Evolutionary conservation across 2,329 filamentous ascomycete genomes (phyloP).

Genomic region (Thielaviopsis punctulata): DNA sequence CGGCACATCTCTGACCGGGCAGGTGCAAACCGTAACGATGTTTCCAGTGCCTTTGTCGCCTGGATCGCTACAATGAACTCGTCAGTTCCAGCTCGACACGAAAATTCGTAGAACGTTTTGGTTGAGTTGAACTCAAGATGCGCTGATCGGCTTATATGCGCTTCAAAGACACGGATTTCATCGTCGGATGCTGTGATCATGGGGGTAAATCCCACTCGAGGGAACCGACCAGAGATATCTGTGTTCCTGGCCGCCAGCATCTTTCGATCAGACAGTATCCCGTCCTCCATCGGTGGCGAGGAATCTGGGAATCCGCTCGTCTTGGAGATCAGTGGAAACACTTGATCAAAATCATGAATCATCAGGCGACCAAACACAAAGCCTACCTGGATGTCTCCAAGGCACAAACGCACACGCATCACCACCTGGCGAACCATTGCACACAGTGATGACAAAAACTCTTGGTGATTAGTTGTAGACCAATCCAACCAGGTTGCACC

Average conservation of each 20-base stretch:
- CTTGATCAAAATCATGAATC: neutral
- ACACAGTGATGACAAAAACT: neutral
- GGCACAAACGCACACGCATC: neutral
- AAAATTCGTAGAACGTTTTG: slow-evolving; percentile 6
- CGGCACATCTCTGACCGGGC: slow-evolving; percentile 3
- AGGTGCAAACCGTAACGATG: neutral
- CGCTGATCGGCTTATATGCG: neutral
- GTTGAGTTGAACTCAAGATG: neutral
- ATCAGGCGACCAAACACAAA: neutral
- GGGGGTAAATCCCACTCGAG: neutral
- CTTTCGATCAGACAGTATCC: neutral
- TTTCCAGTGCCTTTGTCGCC: neutral
- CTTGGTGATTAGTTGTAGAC: neutral
- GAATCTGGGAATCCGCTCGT: too few species aligned
- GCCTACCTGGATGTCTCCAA: neutral
- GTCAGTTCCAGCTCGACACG: neutral
- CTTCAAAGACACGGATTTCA: slow-evolving; percentile 4
- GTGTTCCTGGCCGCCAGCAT: neutral
- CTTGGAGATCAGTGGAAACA: too few species aligned
- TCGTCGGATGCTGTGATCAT: neutral
- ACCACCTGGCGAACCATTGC: neutral
- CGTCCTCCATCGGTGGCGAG: neutral
- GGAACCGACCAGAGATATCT: neutral
- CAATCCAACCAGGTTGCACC: neutral
- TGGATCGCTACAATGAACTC: slow-evolving; percentile 3